Evolutionary conservation across 2,329 filamentous ascomycete species (phyloP), one percentile per base, ranked within the genome.

Genomic region (Scytalidium sp.): DNA sequence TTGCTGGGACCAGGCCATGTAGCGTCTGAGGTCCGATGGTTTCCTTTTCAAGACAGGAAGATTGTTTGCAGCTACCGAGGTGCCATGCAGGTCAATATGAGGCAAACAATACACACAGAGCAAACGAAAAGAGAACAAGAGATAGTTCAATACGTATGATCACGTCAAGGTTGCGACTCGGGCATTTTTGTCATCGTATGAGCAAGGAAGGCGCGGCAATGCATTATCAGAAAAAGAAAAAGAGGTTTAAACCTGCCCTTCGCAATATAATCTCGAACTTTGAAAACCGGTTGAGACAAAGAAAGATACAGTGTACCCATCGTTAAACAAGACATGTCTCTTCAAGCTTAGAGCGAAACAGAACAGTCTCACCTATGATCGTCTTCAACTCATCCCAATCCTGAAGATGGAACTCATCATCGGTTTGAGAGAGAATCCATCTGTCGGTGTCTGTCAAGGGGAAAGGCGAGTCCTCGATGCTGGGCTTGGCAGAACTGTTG

Each of bases 21-120:
- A 97, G 39, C 80, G 79, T 47, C 87, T 79, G 52, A 96, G 74
- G 59, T 96, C 87, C 21, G 87, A 91, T 1, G 93, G 91, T 50
- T 85, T 83, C 32, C 93, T 81, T 64, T 90, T 89, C 59, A 97
- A 85, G 20, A 80, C 75, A 54, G 87, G 81, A 52, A 97, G 84
- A 29, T 85, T 71, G 62, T 85, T 85, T 46, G 65, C 70, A 46
- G 68, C 74, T 81, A 20, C 32, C 13, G 32, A n/a, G 32, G 13
- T 39, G 53, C n/a, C 22, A 4, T 41, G 8, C n/a, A 21, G 17
- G 32, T 36, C 17, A 36, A 36, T n/a, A 36, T 15, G 32, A 5
- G 32, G 17, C 11, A 36, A 25, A 27, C n/a, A n/a, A n/a, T n/a
- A 40, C 7, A 19, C 32, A 36, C 17, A 22, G 46, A 41, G 20